phyloP scores from a whole-genome alignment of 2,329 filamentous ascomycete species.

The Xylaria polymorpha region DNA sequence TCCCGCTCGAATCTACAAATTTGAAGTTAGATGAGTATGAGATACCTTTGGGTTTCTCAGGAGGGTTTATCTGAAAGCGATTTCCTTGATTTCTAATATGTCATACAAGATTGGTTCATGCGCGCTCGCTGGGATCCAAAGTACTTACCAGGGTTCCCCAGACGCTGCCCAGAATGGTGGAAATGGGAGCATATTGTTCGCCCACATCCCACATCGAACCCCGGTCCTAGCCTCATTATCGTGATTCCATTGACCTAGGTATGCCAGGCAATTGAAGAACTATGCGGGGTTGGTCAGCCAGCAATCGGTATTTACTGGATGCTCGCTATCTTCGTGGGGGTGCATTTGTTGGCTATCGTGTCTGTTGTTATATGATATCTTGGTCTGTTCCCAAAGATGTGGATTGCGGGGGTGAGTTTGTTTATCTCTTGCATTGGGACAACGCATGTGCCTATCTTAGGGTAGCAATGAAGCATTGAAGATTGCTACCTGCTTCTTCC shows the following conservation, averaged over 20 bases:
- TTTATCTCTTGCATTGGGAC: slow-evolving; percentile 7
- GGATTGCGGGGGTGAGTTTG: not conserved
- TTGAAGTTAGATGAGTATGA: not conserved
- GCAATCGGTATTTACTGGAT: not conserved
- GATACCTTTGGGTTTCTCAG: not conserved
- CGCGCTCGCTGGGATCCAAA: not conserved
- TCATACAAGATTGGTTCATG: not conserved
- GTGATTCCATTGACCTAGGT: not conserved
- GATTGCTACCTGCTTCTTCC: not conserved
- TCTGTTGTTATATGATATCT: not conserved
- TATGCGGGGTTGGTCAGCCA: not conserved
- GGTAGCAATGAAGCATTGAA: not conserved
- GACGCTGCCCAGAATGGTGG: not conserved
- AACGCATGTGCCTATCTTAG: slow-evolving; percentile 1
- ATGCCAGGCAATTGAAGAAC: not conserved
- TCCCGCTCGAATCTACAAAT: not conserved
- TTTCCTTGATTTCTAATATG: not conserved
- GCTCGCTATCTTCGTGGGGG: not conserved
- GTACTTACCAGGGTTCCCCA: not conserved
- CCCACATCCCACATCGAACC: not conserved
- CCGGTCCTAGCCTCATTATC: not conserved
- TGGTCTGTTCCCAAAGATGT: not conserved
- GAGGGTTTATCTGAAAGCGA: not conserved
- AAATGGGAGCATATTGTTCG: slow-evolving; percentile 2
- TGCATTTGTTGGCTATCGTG: not conserved